Percentiles rank a stretch among this genome's conserved stretches.
Conservation (phyloP, 257 asterid species). For the Parsonsia alboflavescens region DNA sequence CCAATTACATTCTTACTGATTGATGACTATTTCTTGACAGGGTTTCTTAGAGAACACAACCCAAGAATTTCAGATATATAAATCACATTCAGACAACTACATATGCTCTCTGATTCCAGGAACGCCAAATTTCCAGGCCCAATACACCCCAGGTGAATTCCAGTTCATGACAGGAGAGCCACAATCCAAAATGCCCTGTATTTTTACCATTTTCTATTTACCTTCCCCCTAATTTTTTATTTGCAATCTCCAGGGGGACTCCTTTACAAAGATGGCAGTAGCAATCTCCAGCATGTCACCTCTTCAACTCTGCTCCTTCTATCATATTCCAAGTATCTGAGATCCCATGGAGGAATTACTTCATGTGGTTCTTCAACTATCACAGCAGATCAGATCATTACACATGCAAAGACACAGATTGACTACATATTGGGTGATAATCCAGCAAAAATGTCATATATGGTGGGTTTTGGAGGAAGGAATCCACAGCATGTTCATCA, state of each 20-base stretch:
- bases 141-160: slow-evolving; percentile 74
- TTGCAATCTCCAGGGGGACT: slow-evolving; percentile 54
- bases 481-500: slow-evolving; percentile 69
- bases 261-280: slow-evolving; percentile 45
- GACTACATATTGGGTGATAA: slow-evolving; percentile 84
- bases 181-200: neutral
- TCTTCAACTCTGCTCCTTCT: slow-evolving; percentile 64
- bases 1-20: neutral
- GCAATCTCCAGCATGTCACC: slow-evolving; percentile 86
- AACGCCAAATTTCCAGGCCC: slow-evolving; percentile 74
- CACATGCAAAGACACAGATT: slow-evolving; percentile 57
- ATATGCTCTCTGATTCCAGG: slow-evolving; percentile 78
- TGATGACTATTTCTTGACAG: slow-evolving; percentile 23
- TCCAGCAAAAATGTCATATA: slow-evolving; percentile 63
- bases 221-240: neutral
- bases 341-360: slow-evolving; percentile 29
- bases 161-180: too few relatives aligned
- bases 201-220: neutral
- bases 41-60: slow-evolving; percentile 49
- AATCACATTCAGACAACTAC: slow-evolving; percentile 82
- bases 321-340: slow-evolving; percentile 62
- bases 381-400: slow-evolving; percentile 41
- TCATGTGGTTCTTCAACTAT: slow-evolving; percentile 50
- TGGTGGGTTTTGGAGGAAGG: slow-evolving; percentile 73
- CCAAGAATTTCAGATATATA: slow-evolving; percentile 56